Base-by-base conservation (phyloP, 140 eudicot species). In the Cichorium intybus region DNA sequence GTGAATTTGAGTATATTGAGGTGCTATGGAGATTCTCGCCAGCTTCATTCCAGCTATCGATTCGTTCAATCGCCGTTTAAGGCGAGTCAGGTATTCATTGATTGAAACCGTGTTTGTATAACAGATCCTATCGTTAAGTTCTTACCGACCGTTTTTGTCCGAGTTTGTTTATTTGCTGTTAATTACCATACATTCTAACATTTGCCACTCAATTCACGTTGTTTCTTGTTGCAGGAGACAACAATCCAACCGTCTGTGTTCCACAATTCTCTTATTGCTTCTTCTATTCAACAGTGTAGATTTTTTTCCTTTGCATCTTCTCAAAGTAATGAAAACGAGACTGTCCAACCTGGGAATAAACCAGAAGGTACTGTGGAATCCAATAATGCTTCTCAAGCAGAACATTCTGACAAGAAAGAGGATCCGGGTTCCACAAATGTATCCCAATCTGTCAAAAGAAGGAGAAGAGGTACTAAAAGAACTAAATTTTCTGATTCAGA, bases 401-500 rank as follows among this genome's bases (percentile, higher is more conserved):
- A 47, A 78, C 55, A 11, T 53, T 62, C 74, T 17, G 66, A 71
- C 4, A 59, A 39, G 39, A 68, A 68, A 39, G 66, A 57, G 51
- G 79, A 71, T 66, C 20, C 76, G 24, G 76, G 73, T 75, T 31
- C 60, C 39, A 47, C 60, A 43, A 51, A 52, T 6, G 41, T 7
- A 24, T 67, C 58, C 18, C 70, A 66, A 47, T 65, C 85, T 43
- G 53, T 33, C 62, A 69, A 56, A 68, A 71, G 68, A 48, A 58
- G 69, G 73, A 76, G 67, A 68, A 39, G 54, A 28, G 46, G 59
- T 59, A 52, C 75, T 43, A 71, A 80, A 75, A 68, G 72, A 80
- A 72, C 60, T 22, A 72, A 67, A 66, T 72, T 71, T 71, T 76
- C 77, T 43, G 68, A 70, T 60, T 80, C 76, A 20, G 84, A 70